Evolutionary conservation across 768 basidiomycete species (phyloP).

Genomic region (Dacryopinax primogenitus): DNA sequence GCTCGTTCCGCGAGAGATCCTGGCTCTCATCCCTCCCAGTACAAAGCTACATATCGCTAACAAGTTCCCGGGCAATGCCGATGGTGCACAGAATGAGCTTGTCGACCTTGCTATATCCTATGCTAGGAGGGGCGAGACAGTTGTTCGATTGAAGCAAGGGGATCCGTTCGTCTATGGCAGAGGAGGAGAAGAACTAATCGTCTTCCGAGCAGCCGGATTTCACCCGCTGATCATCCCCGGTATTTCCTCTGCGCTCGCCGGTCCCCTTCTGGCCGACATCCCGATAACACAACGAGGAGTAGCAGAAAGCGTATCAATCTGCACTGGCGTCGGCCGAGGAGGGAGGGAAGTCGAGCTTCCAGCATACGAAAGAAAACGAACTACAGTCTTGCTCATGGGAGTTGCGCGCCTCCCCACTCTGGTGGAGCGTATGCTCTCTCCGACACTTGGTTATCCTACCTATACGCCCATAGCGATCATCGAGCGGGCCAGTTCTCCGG

Average conservation of each 20-base stretch:
- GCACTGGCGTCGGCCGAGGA: conserved; percentile 82
- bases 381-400: conserved; percentile 85
- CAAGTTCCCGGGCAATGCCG: conserved; percentile 96
- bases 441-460: conserved; percentile 45
- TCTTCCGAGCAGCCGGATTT: conserved; percentile 76
- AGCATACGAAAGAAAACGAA: conserved; percentile 68
- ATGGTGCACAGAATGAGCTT: conserved; percentile 86
- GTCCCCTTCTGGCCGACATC: conserved; percentile 77
- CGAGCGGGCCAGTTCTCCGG: conserved; percentile 86
- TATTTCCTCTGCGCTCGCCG: conserved; percentile 78
- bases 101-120: conserved; percentile 84
- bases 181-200: conserved; percentile 86
- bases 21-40: conserved; percentile 62
- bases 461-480: conserved; percentile 81
- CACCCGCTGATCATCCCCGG: conserved; percentile 81
- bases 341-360: conserved; percentile 78
- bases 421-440: conserved; percentile 42
- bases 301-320: conserved; percentile 75
- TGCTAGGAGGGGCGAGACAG: conserved; percentile 63
- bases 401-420: conserved; percentile 73
- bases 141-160: conserved; percentile 95
- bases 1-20: conserved; percentile 79
- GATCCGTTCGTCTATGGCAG: conserved; percentile 93
- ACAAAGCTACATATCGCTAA: conserved; percentile 66
- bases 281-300: conserved; percentile 94